Conservation (phyloP, 805 yeast species). For the Candida lessepsii region DNA sequence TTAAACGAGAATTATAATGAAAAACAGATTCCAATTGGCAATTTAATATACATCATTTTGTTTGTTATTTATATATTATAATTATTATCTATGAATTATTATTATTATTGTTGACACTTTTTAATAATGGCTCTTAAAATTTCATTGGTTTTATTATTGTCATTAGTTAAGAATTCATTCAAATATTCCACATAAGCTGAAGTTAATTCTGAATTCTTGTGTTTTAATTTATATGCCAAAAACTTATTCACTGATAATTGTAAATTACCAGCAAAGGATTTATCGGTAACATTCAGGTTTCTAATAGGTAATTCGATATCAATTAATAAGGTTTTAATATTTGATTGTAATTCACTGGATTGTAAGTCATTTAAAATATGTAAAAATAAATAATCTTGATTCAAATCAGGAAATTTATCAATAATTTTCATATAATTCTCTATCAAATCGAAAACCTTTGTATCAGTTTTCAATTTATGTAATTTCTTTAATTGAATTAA, state of each 20-base stretch:
- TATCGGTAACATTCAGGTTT: constrained; percentile 37
- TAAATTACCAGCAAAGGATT: constrained; percentile 54
- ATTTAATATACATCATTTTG: no score
- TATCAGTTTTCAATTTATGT: constrained; percentile 15
- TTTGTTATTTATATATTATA: no score
- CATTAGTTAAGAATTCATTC: constrained; percentile 18
- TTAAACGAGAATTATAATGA: no score
- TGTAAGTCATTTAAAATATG: constrained; percentile 62
- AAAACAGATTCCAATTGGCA: no score
- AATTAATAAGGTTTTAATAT: constrained; percentile 41
- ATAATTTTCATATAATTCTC: constrained; percentile 52
- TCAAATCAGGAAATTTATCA: constrained; percentile 67
- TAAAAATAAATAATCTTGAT: constrained; percentile 62
- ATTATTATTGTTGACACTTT: constrained; percentile 26
- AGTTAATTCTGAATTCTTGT: constrained; percentile 33
- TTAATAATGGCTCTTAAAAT: constrained; percentile 41
- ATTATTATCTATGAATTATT: no score
- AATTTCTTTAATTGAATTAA: constrained; percentile 19
- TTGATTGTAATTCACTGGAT: constrained; percentile 31
- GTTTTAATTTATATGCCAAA: constrained; percentile 54
- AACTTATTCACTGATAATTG: constrained; percentile 72
- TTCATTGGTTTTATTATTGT: constrained; percentile 23
- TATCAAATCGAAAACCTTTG: constrained; percentile 38
- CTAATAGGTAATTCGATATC: constrained; percentile 72
- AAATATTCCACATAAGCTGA: constrained; percentile 26